Base-by-base conservation (phyloP, 1,284 basidiomycete genomes). In the Phaffia rhodozyma region DNA sequence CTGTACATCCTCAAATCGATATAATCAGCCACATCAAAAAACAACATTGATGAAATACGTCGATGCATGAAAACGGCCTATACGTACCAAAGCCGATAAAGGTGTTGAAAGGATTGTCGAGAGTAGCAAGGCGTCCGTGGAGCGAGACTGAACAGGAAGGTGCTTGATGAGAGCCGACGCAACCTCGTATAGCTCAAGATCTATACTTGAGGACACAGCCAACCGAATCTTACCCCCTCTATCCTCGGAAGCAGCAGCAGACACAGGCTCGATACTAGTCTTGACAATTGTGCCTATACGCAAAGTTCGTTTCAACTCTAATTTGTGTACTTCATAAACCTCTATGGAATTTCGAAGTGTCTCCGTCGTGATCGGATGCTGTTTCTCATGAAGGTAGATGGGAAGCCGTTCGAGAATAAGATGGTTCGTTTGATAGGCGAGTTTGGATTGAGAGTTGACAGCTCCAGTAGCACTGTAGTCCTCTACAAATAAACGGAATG, bases 371-470 rank as follows among this genome's bases (percentile, higher is more conserved):
- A 88, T 80, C 32, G 82, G 81, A 1, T 81, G 80, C 2, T 84
- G 84, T 65, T 91, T 86, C 70, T 96, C 92, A 61, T 96, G 87
- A 9, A 97, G 78, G 78, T 97, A 97, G 43, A 98, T 79, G 0
- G 91, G 90, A 18, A 96, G 79, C 30, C 94, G 81, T 75, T 97
- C 89, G n/a, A 13, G 21, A 34, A 53, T 30, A 16, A 6, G 30
- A 27, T 38, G 59, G 3, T 16, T 43, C 13, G 38, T 43, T 43
- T 43, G 38, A 43, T 5, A 43, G 13, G 38, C 38, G 38, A 43
- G 38, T 7, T 43, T 43, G 38, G 38, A 7, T 7, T 43, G 38
- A 2, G 38, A 43, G 13, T 43, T 43, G 38, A 11, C 16, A 16
- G 13, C 38, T 43, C 38, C 38, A 2, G 38, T 43, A 16, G 38